Evolutionary conservation across 2,329 filamentous ascomycete species (phyloP), one percentile per base, ranked within the genome.

Genomic region (Sclerotinia nivalis): DNA sequence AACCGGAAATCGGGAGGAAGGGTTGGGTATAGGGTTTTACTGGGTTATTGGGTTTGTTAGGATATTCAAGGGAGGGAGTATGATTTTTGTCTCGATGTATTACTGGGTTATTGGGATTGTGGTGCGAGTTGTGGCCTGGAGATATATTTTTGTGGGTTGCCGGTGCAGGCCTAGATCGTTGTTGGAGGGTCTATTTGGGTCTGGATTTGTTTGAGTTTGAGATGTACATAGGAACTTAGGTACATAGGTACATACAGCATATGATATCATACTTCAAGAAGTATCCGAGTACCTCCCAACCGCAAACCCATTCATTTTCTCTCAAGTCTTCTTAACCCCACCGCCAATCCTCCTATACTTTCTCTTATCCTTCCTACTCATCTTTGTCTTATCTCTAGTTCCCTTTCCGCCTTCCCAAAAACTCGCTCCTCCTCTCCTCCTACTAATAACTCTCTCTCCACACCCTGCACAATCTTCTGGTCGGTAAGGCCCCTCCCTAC

Each of bases 331-430:
- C 37, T 69, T 74, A 25, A 40, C 31, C 52, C 62, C 66, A 49
- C 61, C 73, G 3, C 86, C 87, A 54, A 87, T 77, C 66, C 90
- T 83, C 78, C 89, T 90, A 78, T 88, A 89, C 83, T 93, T 93
- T 76, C 91, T 85, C 76, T 89, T 89, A 80, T 93, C 91, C 80
- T 93, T 93, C 71, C 89, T 84, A 75, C 88, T 91, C 92, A 94
- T 94, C 76, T 85, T 81, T 45, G 81, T 81, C 79, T 84, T 87
- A 77, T 93, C 91, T 71, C 92, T 83, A n/a, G 91, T 94, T 1
- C 91, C 91, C 78, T 91, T 93, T 1, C 93, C 93, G 15, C 93
- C 93, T 82, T 96, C 93, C 93, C 93, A 96, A 80, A 93, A 96
- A 0, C 93, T 93, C 4, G 64, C 55, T 56, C 82, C 83, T 10